Conservation (phyloP, 495 filamentous ascomycete genomes). For the Pseudevernia furfuracea region DNA sequence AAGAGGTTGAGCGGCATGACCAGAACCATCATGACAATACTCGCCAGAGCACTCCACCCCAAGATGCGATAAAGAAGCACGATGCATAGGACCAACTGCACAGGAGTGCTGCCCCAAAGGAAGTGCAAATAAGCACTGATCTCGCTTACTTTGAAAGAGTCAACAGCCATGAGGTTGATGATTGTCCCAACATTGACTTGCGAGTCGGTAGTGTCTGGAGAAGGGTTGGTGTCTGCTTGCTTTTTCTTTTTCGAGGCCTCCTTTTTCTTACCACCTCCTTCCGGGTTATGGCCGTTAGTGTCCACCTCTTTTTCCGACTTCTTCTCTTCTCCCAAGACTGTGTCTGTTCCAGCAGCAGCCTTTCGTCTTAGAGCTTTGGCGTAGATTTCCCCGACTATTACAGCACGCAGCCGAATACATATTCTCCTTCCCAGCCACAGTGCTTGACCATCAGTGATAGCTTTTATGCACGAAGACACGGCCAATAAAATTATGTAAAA, state of each 20-base stretch:
- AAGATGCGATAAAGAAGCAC: slow-evolving; percentile 79
- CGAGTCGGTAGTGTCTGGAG: slow-evolving; percentile 45
- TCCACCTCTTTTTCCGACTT: slow-evolving; percentile 32
- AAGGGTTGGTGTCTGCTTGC: slow-evolving; percentile 34
- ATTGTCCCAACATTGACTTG: slow-evolving; percentile 92
- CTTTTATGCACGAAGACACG: slow-evolving; percentile 66
- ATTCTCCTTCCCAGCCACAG: slow-evolving; percentile 90
- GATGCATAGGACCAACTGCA: slow-evolving; percentile 69
- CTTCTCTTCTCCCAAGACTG: slow-evolving; percentile 50
- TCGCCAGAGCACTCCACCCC: slow-evolving; percentile 87
- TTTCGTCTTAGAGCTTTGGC: slow-evolving; percentile 92
- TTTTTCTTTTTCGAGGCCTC: slow-evolving; percentile 30
- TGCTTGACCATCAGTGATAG: slow-evolving; percentile 76
- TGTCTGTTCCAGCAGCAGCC: slow-evolving; percentile 68
- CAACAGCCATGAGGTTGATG: slow-evolving; percentile 98
- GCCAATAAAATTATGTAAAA: slow-evolving; percentile 89
- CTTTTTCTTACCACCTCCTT: slow-evolving; percentile 49
- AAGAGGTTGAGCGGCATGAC: slow-evolving; percentile 82
- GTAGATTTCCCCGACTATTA: slow-evolving; percentile 97
- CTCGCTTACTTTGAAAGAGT: slow-evolving; percentile 97
- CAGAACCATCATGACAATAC: slow-evolving; percentile 83
- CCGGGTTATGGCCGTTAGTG: neutral
- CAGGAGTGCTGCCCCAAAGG: slow-evolving; percentile 74
- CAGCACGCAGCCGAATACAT: slow-evolving; percentile 83
- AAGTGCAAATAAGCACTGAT: slow-evolving; percentile 89